Conservation (phyloP, 2,329 filamentous ascomycete genomes). For the Hansfordia pulvinata region DNA sequence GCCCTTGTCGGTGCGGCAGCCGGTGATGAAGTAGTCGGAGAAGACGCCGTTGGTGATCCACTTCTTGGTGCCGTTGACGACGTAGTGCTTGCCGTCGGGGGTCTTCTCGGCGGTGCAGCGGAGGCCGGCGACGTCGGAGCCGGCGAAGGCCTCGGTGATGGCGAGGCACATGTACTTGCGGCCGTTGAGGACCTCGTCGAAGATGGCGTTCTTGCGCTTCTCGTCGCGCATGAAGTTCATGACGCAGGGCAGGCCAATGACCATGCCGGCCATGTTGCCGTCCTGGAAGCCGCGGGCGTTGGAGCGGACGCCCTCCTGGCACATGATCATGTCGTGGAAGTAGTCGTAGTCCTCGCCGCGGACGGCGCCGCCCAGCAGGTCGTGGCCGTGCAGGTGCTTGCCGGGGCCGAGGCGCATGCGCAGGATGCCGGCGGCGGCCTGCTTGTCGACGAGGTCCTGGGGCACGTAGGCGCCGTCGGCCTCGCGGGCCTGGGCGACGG, state of each 20-base stretch:
- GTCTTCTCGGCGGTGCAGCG: conserved; percentile 69
- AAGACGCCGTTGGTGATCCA: conserved; percentile 78
- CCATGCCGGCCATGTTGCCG: conserved; percentile 78
- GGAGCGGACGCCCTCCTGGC: conserved; percentile 58
- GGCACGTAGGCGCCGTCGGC: conserved; percentile 57
- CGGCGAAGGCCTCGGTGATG: conserved; percentile 81
- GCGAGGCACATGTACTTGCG: conserved; percentile 82
- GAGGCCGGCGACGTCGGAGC: conserved; percentile 67
- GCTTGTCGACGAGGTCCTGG: conserved; percentile 61
- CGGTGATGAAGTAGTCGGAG: conserved; percentile 72
- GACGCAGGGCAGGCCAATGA: conserved; percentile 67
- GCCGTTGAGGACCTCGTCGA: conserved; percentile 60
- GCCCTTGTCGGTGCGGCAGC: conserved; percentile 66
- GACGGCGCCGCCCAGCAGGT: conserved; percentile 54
- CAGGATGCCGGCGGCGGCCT: conserved; percentile 60
- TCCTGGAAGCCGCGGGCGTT: conserved; percentile 75
- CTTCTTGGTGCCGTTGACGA: conserved; percentile 66
- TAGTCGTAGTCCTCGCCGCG: conserved; percentile 76
- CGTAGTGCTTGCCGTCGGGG: conserved; percentile 59
- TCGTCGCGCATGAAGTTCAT: conserved; percentile 64
- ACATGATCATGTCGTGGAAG: conserved; percentile 68
- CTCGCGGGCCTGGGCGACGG: conserved; percentile 67
- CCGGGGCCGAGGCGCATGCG: conserved; percentile 78
- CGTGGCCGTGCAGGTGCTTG: conserved; percentile 62
- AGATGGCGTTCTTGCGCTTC: conserved; percentile 50